Percentiles rank a stretch among this genome's conserved stretches.
Evolutionary conservation across 768 basidiomycete genomes (phyloP).

Genomic region (Mycena galericulata): DNA sequence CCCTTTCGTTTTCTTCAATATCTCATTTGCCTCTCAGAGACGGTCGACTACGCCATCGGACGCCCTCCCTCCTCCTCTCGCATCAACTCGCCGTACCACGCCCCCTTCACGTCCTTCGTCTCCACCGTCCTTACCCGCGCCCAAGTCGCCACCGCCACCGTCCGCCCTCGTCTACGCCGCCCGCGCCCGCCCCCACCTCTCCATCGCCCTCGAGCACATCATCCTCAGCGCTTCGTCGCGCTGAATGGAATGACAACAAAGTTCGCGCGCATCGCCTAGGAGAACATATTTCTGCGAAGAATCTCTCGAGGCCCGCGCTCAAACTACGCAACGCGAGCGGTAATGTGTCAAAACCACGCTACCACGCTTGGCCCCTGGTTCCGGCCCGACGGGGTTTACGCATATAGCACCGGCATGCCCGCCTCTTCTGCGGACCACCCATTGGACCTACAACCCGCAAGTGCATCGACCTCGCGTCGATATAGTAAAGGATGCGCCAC

Average conservation of each 20-base stretch:
- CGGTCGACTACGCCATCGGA: too few relatives aligned
- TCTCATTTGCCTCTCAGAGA: too few relatives aligned
- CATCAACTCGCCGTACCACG: too few relatives aligned
- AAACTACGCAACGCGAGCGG: slow-evolving; percentile 68
- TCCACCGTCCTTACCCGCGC: too few relatives aligned
- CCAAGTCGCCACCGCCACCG: too few relatives aligned
- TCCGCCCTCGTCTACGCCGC: too few relatives aligned
- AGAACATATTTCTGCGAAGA: slow-evolving; percentile 74
- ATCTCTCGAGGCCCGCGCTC: slow-evolving; percentile 66
- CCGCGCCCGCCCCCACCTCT: too few relatives aligned
- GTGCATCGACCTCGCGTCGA: slow-evolving; percentile 54
- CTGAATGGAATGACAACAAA: slow-evolving; percentile 54
- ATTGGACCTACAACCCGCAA: slow-evolving; percentile 36
- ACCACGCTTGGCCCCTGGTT: slow-evolving; percentile 80
- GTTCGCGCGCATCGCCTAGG: slow-evolving; percentile 61
- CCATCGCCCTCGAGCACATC: too few relatives aligned
- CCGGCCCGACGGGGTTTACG: slow-evolving; percentile 47
- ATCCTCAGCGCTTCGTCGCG: slow-evolving; percentile 68
- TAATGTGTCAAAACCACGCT: slow-evolving; percentile 61
- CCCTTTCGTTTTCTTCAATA: too few relatives aligned
- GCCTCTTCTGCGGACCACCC: slow-evolving; percentile 41
- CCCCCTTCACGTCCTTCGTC: too few relatives aligned
- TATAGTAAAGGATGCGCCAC: slow-evolving; percentile 44
- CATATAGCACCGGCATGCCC: slow-evolving; percentile 27
- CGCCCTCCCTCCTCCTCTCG: too few relatives aligned